These are phyloP conservation scores for Umbelopsis ramanniana DNA, from an alignment of 192 early-diverging fungal genomes.

Conservation along the genomic window DNA sequence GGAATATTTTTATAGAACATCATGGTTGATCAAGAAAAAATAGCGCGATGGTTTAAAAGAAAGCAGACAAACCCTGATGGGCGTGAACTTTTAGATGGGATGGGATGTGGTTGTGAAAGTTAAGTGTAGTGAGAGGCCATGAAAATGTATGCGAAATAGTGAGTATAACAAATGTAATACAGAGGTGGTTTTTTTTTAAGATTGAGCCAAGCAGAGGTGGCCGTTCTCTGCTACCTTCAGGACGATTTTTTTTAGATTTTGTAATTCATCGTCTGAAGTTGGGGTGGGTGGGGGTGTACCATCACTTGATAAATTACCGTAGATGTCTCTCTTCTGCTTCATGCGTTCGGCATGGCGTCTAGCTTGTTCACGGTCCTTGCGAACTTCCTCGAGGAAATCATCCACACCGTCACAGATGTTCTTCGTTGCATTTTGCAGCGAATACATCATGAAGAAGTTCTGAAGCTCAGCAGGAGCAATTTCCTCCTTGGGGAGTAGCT, in stretches of 20 bases:
- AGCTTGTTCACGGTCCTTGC: constrained; percentile 35
- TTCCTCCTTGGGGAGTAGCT: constrained; percentile 25
- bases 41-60: not conserved
- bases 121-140: no score
- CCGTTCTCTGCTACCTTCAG: not conserved
- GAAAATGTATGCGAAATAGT: no score
- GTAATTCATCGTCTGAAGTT: not conserved
- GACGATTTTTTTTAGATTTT: not conserved
- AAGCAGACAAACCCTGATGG: not conserved
- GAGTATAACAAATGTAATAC: no score
- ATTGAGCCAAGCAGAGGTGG: not conserved
- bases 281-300: not conserved
- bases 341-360: not conserved
- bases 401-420: constrained; percentile 26
- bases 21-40: not conserved
- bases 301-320: not conserved
- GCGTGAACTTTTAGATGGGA: no score
- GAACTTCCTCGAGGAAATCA: constrained; percentile 27
- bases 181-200: not conserved
- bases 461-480: constrained; percentile 38
- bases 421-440: not conserved
- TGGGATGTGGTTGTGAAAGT: no score
- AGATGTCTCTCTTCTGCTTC: constrained; percentile 20
- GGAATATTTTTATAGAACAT: not conserved
- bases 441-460: constrained; percentile 37